These are phyloP conservation scores for Trichoderma aggressivum DNA, from an alignment of 2,329 filamentous ascomycete genomes.

Conservation along the genomic window DNA sequence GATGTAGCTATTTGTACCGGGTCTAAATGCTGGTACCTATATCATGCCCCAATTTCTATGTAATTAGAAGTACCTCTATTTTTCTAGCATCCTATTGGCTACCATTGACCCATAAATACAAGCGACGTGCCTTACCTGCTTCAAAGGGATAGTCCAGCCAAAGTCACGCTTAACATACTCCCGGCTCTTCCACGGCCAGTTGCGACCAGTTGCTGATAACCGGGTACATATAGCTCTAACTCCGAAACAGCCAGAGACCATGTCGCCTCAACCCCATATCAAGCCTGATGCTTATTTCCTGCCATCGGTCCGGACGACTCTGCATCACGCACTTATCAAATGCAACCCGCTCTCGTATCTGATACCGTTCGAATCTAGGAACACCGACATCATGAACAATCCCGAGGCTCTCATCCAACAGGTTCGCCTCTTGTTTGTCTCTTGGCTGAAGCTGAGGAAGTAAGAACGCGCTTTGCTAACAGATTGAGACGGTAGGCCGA, in stretches of 20 bases:
- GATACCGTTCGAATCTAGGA: background rate
- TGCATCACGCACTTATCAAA: background rate
- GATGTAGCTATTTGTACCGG: too few species aligned
- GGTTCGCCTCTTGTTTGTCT: slow-evolving; percentile 42
- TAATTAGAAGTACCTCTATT: too few species aligned
- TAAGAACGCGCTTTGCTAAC: background rate
- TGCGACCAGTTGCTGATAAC: background rate
- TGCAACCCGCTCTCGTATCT: background rate
- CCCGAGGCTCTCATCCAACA: slow-evolving; percentile 76
- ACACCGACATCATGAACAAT: slow-evolving; percentile 61
- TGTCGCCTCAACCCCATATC: background rate
- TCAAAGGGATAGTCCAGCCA: slow-evolving; percentile 7
- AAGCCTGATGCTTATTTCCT: background rate
- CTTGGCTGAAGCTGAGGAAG: slow-evolving; percentile 20
- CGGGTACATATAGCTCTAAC: background rate
- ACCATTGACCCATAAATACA: too few species aligned
- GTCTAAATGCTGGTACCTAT: too few species aligned
- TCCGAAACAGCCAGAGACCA: background rate
- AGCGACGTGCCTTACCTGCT: too few species aligned
- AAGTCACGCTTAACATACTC: slow-evolving; percentile 2
- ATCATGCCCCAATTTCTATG: too few species aligned
- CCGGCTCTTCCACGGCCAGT: background rate
- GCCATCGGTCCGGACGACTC: background rate
- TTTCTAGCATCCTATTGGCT: too few species aligned
- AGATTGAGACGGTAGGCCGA: slow-evolving; percentile 63